Evolutionary conservation across 305 asterid species (phyloP).

Genomic region (Fraxinus floribunda): DNA sequence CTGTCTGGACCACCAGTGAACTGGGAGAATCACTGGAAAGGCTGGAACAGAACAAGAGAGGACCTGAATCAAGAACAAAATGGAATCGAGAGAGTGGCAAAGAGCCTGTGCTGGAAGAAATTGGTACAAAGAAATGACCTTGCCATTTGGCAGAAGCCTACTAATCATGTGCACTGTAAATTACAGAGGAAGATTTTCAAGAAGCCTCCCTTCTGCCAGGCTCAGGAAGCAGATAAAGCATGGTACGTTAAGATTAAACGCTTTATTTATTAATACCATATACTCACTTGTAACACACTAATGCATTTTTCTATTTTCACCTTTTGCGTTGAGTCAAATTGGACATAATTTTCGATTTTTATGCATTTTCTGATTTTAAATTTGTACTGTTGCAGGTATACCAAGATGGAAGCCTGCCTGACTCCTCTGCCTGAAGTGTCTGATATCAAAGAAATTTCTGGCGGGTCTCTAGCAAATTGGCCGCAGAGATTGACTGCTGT

Average conservation of each 20-base stretch:
- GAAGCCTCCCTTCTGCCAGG: slow-evolving; percentile 70
- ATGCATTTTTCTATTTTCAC: neutral
- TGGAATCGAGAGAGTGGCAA: slow-evolving; percentile 66
- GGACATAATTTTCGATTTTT: neutral
- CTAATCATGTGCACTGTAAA: slow-evolving; percentile 77
- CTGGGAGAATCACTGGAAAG: slow-evolving; percentile 81
- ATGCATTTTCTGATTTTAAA: neutral
- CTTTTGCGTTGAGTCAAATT: neutral
- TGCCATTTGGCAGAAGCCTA: slow-evolving; percentile 80
- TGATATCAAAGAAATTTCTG: slow-evolving; percentile 54
- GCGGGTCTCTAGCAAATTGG: slow-evolving; percentile 73
- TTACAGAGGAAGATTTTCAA: slow-evolving; percentile 56
- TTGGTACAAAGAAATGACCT: slow-evolving; percentile 68
- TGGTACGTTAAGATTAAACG: slow-evolving; percentile 43
- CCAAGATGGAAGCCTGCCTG: slow-evolving; percentile 80
- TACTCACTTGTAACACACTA: neutral
- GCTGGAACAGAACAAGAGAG: slow-evolving; percentile 68
- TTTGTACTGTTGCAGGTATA: slow-evolving; percentile 47
- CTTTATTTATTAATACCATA: neutral
- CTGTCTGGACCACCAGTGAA: slow-evolving; percentile 94
- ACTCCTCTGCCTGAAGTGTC: slow-evolving; percentile 88
- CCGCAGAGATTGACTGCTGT: slow-evolving; percentile 69
- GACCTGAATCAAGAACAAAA: slow-evolving; percentile 65
- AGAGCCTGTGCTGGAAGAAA: slow-evolving; percentile 90
- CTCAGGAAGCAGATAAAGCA: slow-evolving; percentile 69